Conservation (phyloP, 176 grass and related monocot species). For the Triticum urartu region DNA sequence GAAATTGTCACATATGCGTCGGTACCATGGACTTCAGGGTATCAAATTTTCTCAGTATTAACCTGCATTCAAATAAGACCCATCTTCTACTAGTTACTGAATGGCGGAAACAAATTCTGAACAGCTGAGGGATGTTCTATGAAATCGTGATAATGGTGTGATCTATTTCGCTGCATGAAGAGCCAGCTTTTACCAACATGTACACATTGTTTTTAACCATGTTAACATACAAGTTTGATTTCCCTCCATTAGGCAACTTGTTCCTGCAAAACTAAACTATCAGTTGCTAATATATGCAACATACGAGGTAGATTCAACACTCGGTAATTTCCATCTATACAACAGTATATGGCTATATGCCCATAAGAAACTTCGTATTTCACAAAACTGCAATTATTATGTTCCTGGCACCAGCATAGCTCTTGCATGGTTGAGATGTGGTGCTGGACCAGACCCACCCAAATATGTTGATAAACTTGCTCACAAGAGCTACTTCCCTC, state of each 20-base stretch:
- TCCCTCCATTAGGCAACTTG: neutral
- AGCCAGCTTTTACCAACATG: neutral
- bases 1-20: neutral
- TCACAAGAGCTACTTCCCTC: neutral
- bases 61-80: neutral
- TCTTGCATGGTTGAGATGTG: neutral
- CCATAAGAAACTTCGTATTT: conserved; percentile 9
- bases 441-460: neutral
- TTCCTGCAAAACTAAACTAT: neutral
- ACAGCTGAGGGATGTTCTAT: neutral
- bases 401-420: neutral
- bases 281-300: neutral
- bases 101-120: neutral
- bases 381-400: neutral
- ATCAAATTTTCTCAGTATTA: conserved; percentile 3
- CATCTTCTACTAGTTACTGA: conserved; percentile 5
- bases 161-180: neutral
- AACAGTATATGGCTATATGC: conserved; percentile 3
- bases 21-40: neutral
- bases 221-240: neutral
- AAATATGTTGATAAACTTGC: neutral
- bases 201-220: neutral
- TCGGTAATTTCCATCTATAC: neutral
- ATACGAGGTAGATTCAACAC: neutral
- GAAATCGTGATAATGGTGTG: neutral